Evolutionary conservation across 2,329 filamentous ascomycete species (phyloP).

Genomic region (Trichoderma aggressivum): DNA sequence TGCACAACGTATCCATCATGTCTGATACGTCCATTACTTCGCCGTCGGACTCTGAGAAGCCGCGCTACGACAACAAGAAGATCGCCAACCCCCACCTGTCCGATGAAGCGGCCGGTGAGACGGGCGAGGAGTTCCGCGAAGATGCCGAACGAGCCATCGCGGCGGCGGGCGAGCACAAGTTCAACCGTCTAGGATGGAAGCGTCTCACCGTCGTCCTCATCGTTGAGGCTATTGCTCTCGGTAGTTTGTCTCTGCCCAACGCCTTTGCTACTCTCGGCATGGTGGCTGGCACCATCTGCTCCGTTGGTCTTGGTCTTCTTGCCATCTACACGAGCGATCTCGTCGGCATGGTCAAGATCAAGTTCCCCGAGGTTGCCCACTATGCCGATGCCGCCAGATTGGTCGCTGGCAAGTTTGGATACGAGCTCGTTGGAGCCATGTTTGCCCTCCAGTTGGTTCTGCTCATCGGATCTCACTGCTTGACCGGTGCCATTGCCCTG

Average conservation of each 20-base stretch:
- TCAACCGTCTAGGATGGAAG: slow-evolving; percentile 55
- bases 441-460: slow-evolving; percentile 65
- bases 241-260: slow-evolving; percentile 48
- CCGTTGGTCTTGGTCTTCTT: slow-evolving; percentile 41
- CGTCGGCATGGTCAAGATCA: slow-evolving; percentile 48
- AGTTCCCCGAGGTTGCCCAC: slow-evolving; percentile 55
- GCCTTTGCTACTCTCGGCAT: slow-evolving; percentile 54
- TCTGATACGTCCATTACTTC: slow-evolving; percentile 17
- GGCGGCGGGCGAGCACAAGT: slow-evolving; percentile 45
- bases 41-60: slow-evolving; percentile 14
- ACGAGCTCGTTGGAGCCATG: slow-evolving; percentile 59
- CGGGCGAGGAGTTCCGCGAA: slow-evolving; percentile 44
- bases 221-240: slow-evolving; percentile 56
- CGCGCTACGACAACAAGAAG: slow-evolving; percentile 19
- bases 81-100: slow-evolving; percentile 20
- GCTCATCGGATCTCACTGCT: slow-evolving; percentile 67
- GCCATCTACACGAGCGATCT: slow-evolving; percentile 49
- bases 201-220: slow-evolving; percentile 54
- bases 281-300: slow-evolving; percentile 46
- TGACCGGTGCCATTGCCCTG: slow-evolving; percentile 68
- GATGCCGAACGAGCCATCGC: slow-evolving; percentile 48
- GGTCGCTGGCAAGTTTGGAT: slow-evolving; percentile 57
- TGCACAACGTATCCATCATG: slow-evolving; percentile 8
- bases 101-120: slow-evolving; percentile 31
- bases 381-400: slow-evolving; percentile 67